Evolutionary conservation across 192 early-diverging fungal species (phyloP).

Genomic region (Lobosporangium transversale): DNA sequence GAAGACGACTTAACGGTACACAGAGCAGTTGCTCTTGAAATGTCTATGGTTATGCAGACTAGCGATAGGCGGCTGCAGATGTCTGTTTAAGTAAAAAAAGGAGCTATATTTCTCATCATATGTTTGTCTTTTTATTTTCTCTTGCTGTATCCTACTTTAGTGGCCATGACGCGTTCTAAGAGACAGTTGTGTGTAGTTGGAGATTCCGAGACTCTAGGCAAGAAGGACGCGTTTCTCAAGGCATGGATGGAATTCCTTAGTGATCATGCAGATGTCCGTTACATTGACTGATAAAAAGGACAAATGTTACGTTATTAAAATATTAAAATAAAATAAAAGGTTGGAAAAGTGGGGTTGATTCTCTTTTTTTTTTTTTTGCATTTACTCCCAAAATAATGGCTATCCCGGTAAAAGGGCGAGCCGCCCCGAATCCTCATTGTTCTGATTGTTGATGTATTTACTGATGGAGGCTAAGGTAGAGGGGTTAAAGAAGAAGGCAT

Average conservation of each 20-base stretch:
- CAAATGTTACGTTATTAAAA: too few species aligned
- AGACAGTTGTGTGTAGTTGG: constrained; percentile 87
- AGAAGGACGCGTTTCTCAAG: constrained; percentile 59
- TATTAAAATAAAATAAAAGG: too few species aligned
- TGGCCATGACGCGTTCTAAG: constrained; percentile 89
- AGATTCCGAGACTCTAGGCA: constrained; percentile 74
- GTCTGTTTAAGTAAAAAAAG: neutral
- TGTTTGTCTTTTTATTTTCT: too few species aligned
- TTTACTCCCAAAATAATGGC: too few species aligned
- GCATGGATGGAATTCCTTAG: constrained; percentile 59
- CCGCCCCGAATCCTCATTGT: too few species aligned
- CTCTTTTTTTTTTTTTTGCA: too few species aligned
- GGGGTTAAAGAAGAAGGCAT: too few species aligned
- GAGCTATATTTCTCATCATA: neutral
- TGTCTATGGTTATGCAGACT: neutral
- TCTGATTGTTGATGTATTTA: too few species aligned
- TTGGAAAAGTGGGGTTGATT: too few species aligned
- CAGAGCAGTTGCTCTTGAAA: neutral
- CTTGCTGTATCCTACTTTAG: too few species aligned
- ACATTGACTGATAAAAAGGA: constrained; percentile 49
- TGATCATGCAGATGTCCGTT: constrained; percentile 61
- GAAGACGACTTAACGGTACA: constrained; percentile 82
- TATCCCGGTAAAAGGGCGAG: too few species aligned
- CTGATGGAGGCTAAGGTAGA: too few species aligned
- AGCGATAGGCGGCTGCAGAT: neutral